Conservation (phyloP, 2,329 filamentous ascomycete genomes). For the Pleomassaria siparia region DNA sequence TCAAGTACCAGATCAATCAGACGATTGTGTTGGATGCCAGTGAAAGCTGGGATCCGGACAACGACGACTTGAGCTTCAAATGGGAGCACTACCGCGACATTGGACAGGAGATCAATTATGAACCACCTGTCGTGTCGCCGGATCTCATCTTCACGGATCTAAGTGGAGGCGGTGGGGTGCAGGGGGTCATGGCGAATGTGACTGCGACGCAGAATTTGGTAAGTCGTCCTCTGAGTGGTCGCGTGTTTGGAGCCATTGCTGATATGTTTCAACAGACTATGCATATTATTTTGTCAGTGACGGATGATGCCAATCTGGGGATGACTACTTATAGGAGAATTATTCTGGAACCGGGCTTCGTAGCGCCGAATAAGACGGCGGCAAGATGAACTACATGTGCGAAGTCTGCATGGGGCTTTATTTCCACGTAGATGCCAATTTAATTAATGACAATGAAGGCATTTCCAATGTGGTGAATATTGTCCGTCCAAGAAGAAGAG, state of each 20-base stretch:
- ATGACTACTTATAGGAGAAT: background rate
- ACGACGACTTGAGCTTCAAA: constrained; percentile 13
- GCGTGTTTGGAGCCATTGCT: background rate
- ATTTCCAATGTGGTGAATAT: too few relatives aligned
- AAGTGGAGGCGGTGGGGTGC: background rate
- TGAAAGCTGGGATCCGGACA: constrained; percentile 19
- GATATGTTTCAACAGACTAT: background rate
- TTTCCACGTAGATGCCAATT: too few relatives aligned
- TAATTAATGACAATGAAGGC: too few relatives aligned
- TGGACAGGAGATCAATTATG: background rate
- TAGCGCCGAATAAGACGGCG: too few relatives aligned
- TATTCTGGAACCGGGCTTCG: background rate
- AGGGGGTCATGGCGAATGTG: background rate
- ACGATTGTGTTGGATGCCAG: constrained; percentile 15
- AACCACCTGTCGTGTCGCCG: background rate
- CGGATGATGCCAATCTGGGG: background rate
- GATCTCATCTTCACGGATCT: background rate
- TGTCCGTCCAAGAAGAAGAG: too few relatives aligned
- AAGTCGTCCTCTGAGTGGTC: background rate
- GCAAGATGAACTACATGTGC: too few relatives aligned
- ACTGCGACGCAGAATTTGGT: background rate
- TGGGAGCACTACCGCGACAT: constrained; percentile 22
- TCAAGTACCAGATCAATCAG: constrained; percentile 8
- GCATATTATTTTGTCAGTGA: background rate
- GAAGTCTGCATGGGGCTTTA: too few relatives aligned